These are phyloP conservation scores for Mrakia blollopis DNA, from an alignment of 768 basidiomycete species.

Conservation along the genomic window DNA sequence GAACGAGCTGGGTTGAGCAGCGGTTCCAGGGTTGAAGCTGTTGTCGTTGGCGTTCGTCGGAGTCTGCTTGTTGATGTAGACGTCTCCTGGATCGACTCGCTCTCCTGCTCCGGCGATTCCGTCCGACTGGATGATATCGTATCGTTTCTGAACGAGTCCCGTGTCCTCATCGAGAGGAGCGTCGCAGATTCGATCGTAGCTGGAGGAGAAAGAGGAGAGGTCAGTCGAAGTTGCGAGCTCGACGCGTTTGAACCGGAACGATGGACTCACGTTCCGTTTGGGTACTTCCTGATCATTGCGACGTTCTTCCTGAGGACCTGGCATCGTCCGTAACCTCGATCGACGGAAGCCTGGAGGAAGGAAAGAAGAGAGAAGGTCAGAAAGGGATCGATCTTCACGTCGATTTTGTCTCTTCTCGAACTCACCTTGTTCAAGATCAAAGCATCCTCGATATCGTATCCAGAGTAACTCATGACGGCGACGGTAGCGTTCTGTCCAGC, in stretches of 20 bases:
- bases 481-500: conserved; percentile 98
- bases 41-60: conserved; percentile 93
- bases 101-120: conserved; percentile 94
- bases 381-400: neutral
- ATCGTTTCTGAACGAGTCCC: conserved; percentile 72
- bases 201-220: conserved; percentile 39
- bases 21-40: conserved; percentile 59
- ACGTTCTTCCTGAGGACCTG: conserved; percentile 95
- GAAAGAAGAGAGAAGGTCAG: conserved; percentile 5
- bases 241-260: neutral
- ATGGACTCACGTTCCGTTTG: conserved; percentile 83
- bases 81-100: conserved; percentile 82
- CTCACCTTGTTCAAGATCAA: conserved; percentile 85
- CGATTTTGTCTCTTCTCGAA: neutral
- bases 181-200: conserved; percentile 90
- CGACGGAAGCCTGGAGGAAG: conserved; percentile 70
- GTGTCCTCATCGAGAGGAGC: conserved; percentile 73
- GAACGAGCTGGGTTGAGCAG: conserved; percentile 49
- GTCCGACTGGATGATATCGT: conserved; percentile 84
- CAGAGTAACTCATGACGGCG: conserved; percentile 98
- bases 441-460: conserved; percentile 99
- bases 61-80: conserved; percentile 95
- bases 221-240: neutral
- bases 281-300: conserved; percentile 89
- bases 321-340: conserved; percentile 94